A percentile compares a stretch with the other conserved stretches of the same genome.
These are phyloP conservation scores for Chenopodium suecicum DNA, from an alignment of 148 eudicot genomes.

Conservation along the genomic window DNA sequence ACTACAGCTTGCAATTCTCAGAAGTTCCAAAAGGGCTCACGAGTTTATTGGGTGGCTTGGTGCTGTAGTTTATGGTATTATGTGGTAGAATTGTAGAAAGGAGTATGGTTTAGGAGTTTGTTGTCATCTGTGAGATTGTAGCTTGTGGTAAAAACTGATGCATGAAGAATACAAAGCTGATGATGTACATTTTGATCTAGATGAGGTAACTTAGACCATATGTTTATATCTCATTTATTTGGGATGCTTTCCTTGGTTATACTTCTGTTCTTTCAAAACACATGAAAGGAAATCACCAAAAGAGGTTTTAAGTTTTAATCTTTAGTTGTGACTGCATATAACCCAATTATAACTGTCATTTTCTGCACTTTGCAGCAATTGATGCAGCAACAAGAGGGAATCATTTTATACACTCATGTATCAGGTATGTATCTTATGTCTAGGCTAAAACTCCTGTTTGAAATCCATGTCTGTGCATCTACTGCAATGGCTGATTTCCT, in stretches of 20 bases:
- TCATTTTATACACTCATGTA: slow-evolving; percentile 84
- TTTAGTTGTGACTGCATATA: neutral
- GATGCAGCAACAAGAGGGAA: slow-evolving; percentile 92
- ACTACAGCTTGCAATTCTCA: neutral
- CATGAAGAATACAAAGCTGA: neutral
- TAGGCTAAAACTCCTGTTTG: neutral
- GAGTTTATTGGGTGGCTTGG: neutral
- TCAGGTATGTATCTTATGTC: slow-evolving; percentile 48
- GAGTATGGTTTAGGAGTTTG: neutral
- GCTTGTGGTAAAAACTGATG: neutral
- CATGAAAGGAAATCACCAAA: neutral
- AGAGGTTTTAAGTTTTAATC: neutral
- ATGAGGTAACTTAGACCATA: neutral
- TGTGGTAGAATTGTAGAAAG: neutral
- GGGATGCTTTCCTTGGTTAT: neutral
- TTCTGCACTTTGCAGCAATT: slow-evolving; percentile 65
- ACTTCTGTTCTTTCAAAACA: neutral
- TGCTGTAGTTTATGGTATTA: neutral
- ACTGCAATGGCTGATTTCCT: neutral
- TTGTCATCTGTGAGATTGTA: neutral
- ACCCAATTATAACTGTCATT: slow-evolving; percentile 10
- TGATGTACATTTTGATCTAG: neutral
- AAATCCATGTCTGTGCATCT: neutral
- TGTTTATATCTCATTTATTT: neutral
- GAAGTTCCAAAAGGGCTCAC: neutral